A percentile compares a stretch with the other conserved stretches of the same genome.
phyloP scores from a whole-genome alignment of 2,329 filamentous ascomycete genomes.

The Neonectria punicea region DNA sequence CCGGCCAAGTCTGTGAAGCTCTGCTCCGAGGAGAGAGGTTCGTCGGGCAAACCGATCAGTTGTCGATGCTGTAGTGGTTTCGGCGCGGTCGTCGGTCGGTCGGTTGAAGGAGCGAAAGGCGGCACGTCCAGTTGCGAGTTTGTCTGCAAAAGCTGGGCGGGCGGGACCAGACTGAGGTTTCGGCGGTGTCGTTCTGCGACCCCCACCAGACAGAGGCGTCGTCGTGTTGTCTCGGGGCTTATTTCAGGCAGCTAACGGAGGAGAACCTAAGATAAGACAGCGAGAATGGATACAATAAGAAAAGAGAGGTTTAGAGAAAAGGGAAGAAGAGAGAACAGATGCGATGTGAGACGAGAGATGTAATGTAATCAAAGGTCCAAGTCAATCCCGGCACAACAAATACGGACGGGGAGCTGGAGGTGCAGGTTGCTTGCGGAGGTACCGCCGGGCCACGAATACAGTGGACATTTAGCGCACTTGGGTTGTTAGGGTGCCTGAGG shows the following conservation, averaged over 20 bases:
- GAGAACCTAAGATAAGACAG: background rate
- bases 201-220: constrained; percentile 1
- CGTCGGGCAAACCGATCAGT: background rate
- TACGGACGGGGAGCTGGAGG: background rate
- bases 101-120: background rate
- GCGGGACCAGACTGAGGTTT: background rate
- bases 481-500: too few relatives aligned
- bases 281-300: constrained; percentile 1
- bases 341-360: background rate
- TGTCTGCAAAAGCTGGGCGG: background rate
- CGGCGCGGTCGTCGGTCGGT: background rate
- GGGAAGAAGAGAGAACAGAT: background rate
- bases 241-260: background rate
- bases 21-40: background rate
- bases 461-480: too few relatives aligned
- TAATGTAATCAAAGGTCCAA: background rate
- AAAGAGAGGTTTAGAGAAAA: background rate
- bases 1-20: background rate
- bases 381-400: constrained; percentile 19
- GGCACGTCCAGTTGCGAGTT: background rate
- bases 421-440: too few relatives aligned
- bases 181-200: constrained; percentile 1
- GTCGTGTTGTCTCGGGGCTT: background rate
- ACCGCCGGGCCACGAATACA: too few relatives aligned
- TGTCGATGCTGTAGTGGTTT: background rate